Percentiles rank a stretch among this genome's conserved stretches.
phyloP scores from a whole-genome alignment of 176 grass and related monocot species.

The Juncus effusus region DNA sequence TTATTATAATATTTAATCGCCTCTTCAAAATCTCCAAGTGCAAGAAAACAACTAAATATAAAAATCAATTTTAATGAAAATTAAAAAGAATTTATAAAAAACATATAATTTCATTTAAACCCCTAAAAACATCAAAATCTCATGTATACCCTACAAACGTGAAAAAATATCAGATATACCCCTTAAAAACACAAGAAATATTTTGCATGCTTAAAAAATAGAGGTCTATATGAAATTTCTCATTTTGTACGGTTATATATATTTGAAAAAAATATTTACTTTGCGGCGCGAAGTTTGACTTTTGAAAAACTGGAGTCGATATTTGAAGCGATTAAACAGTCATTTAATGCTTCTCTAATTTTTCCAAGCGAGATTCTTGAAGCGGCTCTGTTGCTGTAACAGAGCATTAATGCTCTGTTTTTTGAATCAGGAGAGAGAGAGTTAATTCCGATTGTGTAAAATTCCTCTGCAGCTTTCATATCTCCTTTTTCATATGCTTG shows the following conservation, averaged over 20 bases:
- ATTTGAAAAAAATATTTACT: conserved; percentile 43
- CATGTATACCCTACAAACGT: too few species aligned
- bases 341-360: conserved; percentile 76
- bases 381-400: conserved; percentile 94
- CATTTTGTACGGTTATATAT: not conserved
- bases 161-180: too few species aligned
- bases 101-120: not conserved
- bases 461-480: conserved; percentile 68
- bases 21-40: conserved; percentile 65
- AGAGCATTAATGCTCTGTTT: conserved; percentile 57
- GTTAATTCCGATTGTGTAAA: conserved; percentile 70
- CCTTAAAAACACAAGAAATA: too few species aligned
- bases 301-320: conserved; percentile 75
- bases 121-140: too few species aligned
- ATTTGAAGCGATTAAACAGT: conserved; percentile 55
- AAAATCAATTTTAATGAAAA: not conserved
- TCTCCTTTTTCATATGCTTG: conserved; percentile 69
- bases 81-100: not conserved
- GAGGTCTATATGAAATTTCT: too few species aligned
- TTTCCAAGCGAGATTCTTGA: conserved; percentile 82
- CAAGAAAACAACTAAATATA: conserved; percentile 69
- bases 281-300: conserved; percentile 74
- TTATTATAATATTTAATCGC: conserved; percentile 65
- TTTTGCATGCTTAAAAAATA: too few species aligned
- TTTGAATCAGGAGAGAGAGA: conserved; percentile 41